Evolutionary conservation across 352 stramenopile genomes (phyloP).

Genomic region (Phytopythium chamaehyphon): DNA sequence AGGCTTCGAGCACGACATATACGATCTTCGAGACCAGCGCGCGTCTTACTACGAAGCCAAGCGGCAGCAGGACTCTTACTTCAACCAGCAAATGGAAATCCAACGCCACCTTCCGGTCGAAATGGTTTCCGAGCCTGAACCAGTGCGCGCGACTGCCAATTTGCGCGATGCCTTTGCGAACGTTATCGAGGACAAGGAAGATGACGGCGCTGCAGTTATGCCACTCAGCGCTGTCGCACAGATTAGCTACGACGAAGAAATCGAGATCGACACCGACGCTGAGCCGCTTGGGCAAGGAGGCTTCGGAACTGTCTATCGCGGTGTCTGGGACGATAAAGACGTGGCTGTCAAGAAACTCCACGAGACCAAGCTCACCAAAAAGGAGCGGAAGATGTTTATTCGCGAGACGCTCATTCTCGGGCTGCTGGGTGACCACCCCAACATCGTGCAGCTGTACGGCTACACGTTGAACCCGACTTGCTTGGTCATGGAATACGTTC

Average conservation of each 20-base stretch:
- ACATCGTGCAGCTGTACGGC: constrained; percentile 29
- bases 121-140: constrained; percentile 13
- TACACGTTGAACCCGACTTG: constrained; percentile 24
- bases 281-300: constrained; percentile 19
- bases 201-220: constrained; percentile 8
- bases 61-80: constrained; percentile 6
- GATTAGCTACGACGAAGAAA: constrained; percentile 18
- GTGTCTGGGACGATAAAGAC: constrained; percentile 11
- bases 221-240: constrained; percentile 13
- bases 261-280: constrained; percentile 12
- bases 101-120: constrained; percentile 11
- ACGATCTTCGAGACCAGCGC: constrained; percentile 10
- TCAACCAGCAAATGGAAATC: constrained; percentile 13
- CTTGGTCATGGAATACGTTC: constrained; percentile 35
- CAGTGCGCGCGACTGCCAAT: constrained; percentile 9
- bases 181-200: constrained; percentile 9
- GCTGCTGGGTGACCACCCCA: constrained; percentile 29
- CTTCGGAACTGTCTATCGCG: constrained; percentile 25
- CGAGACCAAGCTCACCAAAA: constrained; percentile 23
- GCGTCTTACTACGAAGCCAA: constrained; percentile 24
- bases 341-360: constrained; percentile 41
- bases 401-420: constrained; percentile 28
- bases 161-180: constrained; percentile 10
- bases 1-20: no score
- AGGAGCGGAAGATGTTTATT: constrained; percentile 29